Base-by-base conservation (phyloP, 2,329 filamentous ascomycete species). In the Setomelanomma holmii region DNA sequence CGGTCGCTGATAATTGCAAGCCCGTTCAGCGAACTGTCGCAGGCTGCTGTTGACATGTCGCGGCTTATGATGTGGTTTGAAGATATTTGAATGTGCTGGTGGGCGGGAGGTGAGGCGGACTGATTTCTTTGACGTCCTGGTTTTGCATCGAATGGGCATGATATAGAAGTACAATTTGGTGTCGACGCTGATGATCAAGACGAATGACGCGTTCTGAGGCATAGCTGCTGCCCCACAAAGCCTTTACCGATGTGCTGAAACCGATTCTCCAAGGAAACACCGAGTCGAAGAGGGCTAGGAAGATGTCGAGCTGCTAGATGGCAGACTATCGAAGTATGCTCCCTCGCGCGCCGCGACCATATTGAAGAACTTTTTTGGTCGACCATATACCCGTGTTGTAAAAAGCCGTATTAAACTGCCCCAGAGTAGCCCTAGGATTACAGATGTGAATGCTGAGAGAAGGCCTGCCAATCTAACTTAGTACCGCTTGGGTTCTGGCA, bases 101-200 rank as follows among this genome's bases (percentile, higher is more conserved):
- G 62, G 67, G 71, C 60, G 69, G 64, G 56, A 64, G 58, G 58
- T 68, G 63, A 59, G 73, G 72, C 66, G 59, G 63, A 71, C 64
- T 72, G 68, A 67, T 68, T 69, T 30, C 65, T 65, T 67, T 69
- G 66, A 71, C 57, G 68, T 67, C 69, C 70, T 60, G 63, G 66
- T 58, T n/a, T n/a, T 64, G 65, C 65, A 72, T 71, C 69, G 69
- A 61, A 67, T 65, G 60, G 68, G 66, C 64, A 70, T 67, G 61
- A 70, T 66, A 73, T 75, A 75, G 69, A 73, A 75, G 73, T 76
- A 76, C 74, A 76, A 75, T 73, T 75, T 74, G 67, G 65, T 69
- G 73, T 66, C 72, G 72, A 69, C 55, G 65, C 58, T 66, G 63
- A 71, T 61, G 63, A 68, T 62, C 68, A 66, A 72, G 71, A 73